A percentile compares a stretch with the other conserved stretches of the same genome.
Conservation (phyloP, 345 rosid species). For the Pseudoturritis turrita region DNA sequence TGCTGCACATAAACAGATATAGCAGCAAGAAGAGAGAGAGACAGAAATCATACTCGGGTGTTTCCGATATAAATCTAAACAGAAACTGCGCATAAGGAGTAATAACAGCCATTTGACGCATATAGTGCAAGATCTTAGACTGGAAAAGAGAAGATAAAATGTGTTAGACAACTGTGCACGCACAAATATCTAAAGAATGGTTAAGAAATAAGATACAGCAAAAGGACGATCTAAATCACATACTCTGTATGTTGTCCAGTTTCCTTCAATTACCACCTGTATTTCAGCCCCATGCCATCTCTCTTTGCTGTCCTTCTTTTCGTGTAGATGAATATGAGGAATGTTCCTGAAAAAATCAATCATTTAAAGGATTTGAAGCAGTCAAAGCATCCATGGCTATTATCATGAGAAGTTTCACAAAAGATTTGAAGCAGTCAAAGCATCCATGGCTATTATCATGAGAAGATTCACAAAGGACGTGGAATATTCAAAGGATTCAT, state of each 20-base stretch:
- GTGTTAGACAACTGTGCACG: constrained; percentile 10
- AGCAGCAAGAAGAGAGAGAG: constrained; percentile 1
- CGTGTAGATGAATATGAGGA: constrained; percentile 88
- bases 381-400: neutral
- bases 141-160: constrained; percentile 35
- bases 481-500: neutral
- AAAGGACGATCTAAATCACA: constrained; percentile 13
- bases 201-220: neutral
- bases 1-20: constrained; percentile 1
- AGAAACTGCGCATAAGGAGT: constrained; percentile 92
- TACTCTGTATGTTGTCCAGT: constrained; percentile 98
- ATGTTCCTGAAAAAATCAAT: constrained; percentile 58
- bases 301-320: constrained; percentile 64
- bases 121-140: constrained; percentile 97
- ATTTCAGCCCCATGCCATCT: constrained; percentile 93
- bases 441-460: constrained; percentile 7
- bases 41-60: constrained; percentile 62
- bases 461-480: too few species aligned
- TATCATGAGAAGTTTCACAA: neutral
- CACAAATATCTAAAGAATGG: neutral
- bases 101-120: constrained; percentile 99
- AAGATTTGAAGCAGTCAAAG: neutral
- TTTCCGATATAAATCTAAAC: constrained; percentile 72
- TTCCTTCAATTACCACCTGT: constrained; percentile 94
- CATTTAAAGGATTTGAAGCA: neutral